Conservation (phyloP, 1,284 basidiomycete genomes). For the Coniferiporia weirii region DNA sequence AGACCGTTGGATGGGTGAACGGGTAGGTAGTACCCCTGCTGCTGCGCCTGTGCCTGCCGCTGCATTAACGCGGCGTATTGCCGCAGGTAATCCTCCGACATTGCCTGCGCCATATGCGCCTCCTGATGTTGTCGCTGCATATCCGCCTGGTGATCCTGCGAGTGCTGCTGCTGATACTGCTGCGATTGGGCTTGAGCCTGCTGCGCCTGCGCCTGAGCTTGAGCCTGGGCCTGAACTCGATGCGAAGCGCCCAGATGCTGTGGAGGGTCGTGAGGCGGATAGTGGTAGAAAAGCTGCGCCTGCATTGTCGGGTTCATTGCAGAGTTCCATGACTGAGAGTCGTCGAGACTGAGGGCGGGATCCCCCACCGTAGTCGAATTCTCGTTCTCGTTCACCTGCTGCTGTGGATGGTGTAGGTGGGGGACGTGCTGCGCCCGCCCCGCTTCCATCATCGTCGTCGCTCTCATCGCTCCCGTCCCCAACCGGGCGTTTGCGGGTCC, state of each 20-base stretch:
- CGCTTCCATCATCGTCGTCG: conserved; percentile 26
- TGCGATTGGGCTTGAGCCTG: not conserved
- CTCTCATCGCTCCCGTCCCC: conserved; percentile 3
- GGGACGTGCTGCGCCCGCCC: conserved; percentile 17
- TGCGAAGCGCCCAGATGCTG: conserved; percentile 44
- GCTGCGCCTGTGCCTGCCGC: conserved; percentile 20
- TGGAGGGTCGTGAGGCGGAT: conserved; percentile 39
- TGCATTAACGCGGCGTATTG: conserved; percentile 22
- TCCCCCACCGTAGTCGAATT: conserved; percentile 52
- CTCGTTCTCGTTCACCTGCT: conserved; percentile 25
- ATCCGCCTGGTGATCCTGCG: conserved; percentile 1
- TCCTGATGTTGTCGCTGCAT: not conserved
- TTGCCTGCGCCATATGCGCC: conserved; percentile 6
- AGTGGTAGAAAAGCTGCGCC: conserved; percentile 20
- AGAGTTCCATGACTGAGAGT: conserved; percentile 80
- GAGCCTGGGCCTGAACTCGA: conserved; percentile 37
- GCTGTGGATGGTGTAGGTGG: conserved; percentile 25
- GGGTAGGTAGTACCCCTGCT: conserved; percentile 24
- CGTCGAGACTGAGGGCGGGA: conserved; percentile 70
- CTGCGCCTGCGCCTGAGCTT: conserved; percentile 20
- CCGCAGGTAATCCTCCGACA: conserved; percentile 6
- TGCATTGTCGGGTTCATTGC: conserved; percentile 51
- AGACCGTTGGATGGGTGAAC: conserved; percentile 22
- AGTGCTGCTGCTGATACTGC: conserved; percentile 3
- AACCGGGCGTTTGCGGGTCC: conserved; percentile 9